Conservation (phyloP, 2,329 filamentous ascomycete genomes). For the Davidsoniella eucalypti region DNA sequence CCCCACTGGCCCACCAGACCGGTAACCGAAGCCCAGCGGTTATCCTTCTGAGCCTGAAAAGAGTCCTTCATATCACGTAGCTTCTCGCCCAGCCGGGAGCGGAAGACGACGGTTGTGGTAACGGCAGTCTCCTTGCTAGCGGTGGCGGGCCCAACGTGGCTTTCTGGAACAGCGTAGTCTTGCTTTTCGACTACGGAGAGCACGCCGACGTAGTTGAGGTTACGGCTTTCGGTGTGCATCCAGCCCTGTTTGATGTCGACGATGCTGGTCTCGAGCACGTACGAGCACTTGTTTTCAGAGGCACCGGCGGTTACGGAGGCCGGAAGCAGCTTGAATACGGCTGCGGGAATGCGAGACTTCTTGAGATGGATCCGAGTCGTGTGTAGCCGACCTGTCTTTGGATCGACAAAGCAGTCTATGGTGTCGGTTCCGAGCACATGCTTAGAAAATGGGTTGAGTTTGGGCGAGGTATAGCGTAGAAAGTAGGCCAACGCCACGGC, state of each 20-base stretch:
- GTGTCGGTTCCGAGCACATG: conserved; percentile 76
- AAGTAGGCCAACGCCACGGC: conserved; percentile 81
- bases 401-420: conserved; percentile 57
- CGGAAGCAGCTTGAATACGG: conserved; percentile 61
- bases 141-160: conserved; percentile 18
- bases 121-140: conserved; percentile 39
- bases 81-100: conserved; percentile 54
- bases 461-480: conserved; percentile 59
- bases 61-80: conserved; percentile 38
- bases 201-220: conserved; percentile 69
- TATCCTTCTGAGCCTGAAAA: conserved; percentile 22
- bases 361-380: conserved; percentile 71
- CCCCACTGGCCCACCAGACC: conserved; percentile 43
- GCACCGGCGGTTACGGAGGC: conserved; percentile 48
- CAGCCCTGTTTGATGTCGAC: conserved; percentile 66
- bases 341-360: conserved; percentile 58
- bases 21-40: conserved; percentile 29
- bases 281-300: conserved; percentile 53
- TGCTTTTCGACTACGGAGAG: conserved; percentile 65
- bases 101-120: conserved; percentile 56
- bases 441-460: conserved; percentile 60
- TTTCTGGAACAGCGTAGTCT: conserved; percentile 30
- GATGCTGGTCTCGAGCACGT: conserved; percentile 64
- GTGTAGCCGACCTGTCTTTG: conserved; percentile 55
- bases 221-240: conserved; percentile 69